These are phyloP conservation scores for Hypoxylon sp. DNA, from an alignment of 2,329 filamentous ascomycete species.

Conservation along the genomic window DNA sequence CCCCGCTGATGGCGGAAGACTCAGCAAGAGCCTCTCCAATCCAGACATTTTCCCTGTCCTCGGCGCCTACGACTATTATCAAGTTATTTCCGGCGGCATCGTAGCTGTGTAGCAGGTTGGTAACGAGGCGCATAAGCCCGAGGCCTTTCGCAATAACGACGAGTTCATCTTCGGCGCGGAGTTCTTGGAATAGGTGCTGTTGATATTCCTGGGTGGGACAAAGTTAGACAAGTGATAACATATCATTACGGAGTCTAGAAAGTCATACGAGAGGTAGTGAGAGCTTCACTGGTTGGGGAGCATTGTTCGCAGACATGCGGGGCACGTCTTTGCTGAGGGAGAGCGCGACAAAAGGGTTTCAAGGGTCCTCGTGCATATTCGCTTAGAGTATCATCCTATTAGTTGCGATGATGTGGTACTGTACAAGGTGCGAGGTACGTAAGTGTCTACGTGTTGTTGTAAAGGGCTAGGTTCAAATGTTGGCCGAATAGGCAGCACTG, in stretches of 20 bases:
- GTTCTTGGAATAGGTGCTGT: conserved; percentile 92
- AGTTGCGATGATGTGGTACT: conserved; percentile 13
- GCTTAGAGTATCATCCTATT: conserved; percentile 26
- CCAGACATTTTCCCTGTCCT: conserved; percentile 95
- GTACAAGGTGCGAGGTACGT: conserved; percentile 23
- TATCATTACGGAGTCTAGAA: not conserved
- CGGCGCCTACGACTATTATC: conserved; percentile 88
- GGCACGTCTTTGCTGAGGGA: conserved; percentile 49
- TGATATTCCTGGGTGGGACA: conserved; percentile 79
- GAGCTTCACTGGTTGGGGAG: conserved; percentile 81
- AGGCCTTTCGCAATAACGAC: conserved; percentile 92
- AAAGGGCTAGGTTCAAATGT: not conserved
- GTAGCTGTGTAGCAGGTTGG: conserved; percentile 97
- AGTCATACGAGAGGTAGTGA: conserved; percentile 78
- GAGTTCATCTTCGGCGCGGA: conserved; percentile 92
- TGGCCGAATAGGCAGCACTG: conserved; percentile 23
- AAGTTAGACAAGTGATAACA: conserved; percentile 16
- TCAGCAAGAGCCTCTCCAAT: conserved; percentile 96
- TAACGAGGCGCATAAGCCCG: conserved; percentile 90
- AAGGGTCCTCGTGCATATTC: conserved; percentile 49
- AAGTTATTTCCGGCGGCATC: conserved; percentile 96
- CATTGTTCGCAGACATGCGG: conserved; percentile 69
- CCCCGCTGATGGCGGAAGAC: conserved; percentile 90
- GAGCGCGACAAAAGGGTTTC: conserved; percentile 33
- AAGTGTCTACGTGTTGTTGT: conserved; percentile 29